Evolutionary conservation across 129 eudicot genomes (phyloP).

Genomic region (Pittosporum tobira): DNA sequence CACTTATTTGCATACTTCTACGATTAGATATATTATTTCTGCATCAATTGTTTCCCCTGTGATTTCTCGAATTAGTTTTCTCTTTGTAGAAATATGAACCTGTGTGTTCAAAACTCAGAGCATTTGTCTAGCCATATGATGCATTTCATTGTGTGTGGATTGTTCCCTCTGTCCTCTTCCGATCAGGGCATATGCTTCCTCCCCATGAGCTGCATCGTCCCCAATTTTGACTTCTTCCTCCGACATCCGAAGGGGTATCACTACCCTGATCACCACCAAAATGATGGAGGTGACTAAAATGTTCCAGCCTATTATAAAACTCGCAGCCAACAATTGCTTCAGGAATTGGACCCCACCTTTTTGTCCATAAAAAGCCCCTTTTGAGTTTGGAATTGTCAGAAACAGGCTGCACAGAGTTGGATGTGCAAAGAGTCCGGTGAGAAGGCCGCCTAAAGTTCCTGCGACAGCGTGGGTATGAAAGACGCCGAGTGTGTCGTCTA

Average conservation of each 20-base stretch:
- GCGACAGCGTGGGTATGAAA: conserved; percentile 16
- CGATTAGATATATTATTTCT: not conserved
- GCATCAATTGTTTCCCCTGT: not conserved
- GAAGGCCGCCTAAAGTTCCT: conserved; percentile 14
- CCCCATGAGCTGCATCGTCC: conserved; percentile 16
- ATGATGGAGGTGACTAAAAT: conserved; percentile 13
- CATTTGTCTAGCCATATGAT: not conserved
- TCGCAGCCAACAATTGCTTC: conserved; percentile 12
- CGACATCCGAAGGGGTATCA: conserved; percentile 17
- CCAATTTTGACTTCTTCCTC: conserved; percentile 17
- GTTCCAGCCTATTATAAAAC: conserved; percentile 16
- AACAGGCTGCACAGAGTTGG: conserved; percentile 10
- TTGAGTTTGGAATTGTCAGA: conserved; percentile 8
- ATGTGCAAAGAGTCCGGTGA: conserved; percentile 15
- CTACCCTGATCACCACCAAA: conserved; percentile 3
- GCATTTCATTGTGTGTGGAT: not conserved
- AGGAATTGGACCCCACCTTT: conserved; percentile 11
- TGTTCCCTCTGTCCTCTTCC: conserved; percentile 8
- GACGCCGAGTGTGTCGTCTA: conserved; percentile 16
- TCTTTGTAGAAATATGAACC: not conserved
- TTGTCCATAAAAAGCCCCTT: conserved; percentile 10
- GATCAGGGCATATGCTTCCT: conserved; percentile 16
- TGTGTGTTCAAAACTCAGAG: not conserved
- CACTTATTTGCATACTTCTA: not conserved
- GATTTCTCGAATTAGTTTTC: not conserved